Evolutionary conservation across 1,139 yeast genomes (phyloP), one percentile per base, ranked within the genome.

Genomic region (Suhomyces choctaworum): DNA sequence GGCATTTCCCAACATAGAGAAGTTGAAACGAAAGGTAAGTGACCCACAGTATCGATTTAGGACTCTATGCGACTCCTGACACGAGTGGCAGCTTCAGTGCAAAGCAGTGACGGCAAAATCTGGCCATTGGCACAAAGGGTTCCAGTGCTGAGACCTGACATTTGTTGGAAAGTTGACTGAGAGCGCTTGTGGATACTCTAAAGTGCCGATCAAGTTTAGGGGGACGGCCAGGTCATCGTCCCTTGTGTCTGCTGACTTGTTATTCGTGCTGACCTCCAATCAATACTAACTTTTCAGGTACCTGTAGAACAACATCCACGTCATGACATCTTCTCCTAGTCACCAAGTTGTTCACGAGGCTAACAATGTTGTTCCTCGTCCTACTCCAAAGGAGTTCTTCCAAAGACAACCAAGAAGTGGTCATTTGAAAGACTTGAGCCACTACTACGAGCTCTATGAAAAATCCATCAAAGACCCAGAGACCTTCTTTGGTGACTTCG

Each of bases 401-500:
- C 76, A 78, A 48, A 82, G 81, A 50, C 89, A 82, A 56, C 90
- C 92, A 41, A 65, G 71, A 34, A 58, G 65, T 31, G 76, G 79
- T 27, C 73, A 68, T 50, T 52, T 78, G 38, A 60, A 58, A 37
- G 56, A 62, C 36, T 51, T 86, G 47, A 85, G 78, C n/a, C 82
- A 88, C 46, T 92, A 90, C 71, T 66, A 76, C 42, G 65, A 75
- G 48, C 63, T 89, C 69, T 88, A 92, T 70, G 62, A 78, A 41
- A 73, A 87, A 69, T 86, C 96, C 24, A 79, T 92, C 52, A 64
- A 74, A 41, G 79, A 87, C 54, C 97, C 98, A 38, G 88, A 80
- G 48, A 76, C 65, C 29, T 92, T 92, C 63, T 92, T 88, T 59
- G 95, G 94, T 36, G 79, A 84, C 29, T 67, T 79, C 66, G 97